Evolutionary conservation across 1,139 yeast genomes (phyloP).

Genomic region (Scheffersomyces cryptocercus): DNA sequence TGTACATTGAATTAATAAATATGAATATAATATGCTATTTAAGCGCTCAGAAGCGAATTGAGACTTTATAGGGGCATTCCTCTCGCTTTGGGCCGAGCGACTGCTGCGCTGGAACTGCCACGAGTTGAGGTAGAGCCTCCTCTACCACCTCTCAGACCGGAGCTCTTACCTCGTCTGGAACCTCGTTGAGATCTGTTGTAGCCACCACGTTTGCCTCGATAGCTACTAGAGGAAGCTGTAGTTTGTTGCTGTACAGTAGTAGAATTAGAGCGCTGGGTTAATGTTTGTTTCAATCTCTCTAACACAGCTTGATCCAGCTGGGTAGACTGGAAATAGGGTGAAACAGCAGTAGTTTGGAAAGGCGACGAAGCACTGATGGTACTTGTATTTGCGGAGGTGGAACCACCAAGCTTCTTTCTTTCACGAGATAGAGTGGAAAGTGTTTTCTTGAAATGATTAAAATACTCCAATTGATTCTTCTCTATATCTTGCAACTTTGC

Average conservation of each 20-base stretch:
- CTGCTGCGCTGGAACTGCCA: neutral
- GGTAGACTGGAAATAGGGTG: conserved; percentile 12
- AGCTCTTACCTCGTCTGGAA: no score
- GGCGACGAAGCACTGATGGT: neutral
- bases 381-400: conserved; percentile 5
- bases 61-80: neutral
- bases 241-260: no score
- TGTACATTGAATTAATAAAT: no score
- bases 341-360: conserved; percentile 2
- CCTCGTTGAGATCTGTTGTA: no score
- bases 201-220: no score
- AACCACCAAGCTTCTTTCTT: conserved; percentile 18
- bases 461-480: conserved; percentile 43
- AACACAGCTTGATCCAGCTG: conserved; percentile 12
- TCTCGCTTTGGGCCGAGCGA: neutral
- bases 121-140: no score
- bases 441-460: conserved; percentile 45
- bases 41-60: no score
- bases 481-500: conserved; percentile 40
- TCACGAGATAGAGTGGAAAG: conserved; percentile 39
- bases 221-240: no score
- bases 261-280: conserved; percentile 5
- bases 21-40: no score
- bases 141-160: no score
- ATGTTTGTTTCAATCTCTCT: conserved; percentile 8